phyloP scores from a whole-genome alignment of 306 rosid species.

The Quercus rubra region DNA sequence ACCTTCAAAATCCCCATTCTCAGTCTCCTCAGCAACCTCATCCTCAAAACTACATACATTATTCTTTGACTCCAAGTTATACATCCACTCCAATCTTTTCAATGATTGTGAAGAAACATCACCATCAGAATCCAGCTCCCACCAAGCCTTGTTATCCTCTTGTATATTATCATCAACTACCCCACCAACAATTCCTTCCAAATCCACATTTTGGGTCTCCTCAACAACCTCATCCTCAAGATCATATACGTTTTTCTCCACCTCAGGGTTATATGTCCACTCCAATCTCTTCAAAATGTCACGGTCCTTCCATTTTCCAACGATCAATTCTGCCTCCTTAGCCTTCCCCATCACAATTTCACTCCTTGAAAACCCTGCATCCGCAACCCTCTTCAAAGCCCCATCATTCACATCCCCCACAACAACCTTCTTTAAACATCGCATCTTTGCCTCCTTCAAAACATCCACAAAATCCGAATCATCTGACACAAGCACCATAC shows the following conservation, averaged over 20 bases:
- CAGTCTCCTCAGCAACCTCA: not conserved
- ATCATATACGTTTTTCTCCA: constrained; percentile 27
- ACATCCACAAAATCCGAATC: constrained; percentile 62
- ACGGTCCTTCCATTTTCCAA: constrained; percentile 77
- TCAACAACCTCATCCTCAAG: constrained; percentile 23
- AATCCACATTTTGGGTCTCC: constrained; percentile 35
- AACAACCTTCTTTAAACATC: constrained; percentile 71
- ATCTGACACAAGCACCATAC: constrained; percentile 84
- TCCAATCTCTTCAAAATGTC: constrained; percentile 74
- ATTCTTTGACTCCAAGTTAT: constrained; percentile 17
- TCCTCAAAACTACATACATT: not conserved
- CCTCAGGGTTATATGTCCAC: constrained; percentile 66
- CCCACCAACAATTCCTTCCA: constrained; percentile 29
- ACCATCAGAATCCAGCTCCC: constrained; percentile 56
- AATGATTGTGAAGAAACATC: constrained; percentile 12
- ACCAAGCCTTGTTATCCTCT: constrained; percentile 54
- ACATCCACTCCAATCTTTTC: constrained; percentile 44
- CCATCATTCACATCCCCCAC: constrained; percentile 73
- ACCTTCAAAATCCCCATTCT: constrained; percentile 6
- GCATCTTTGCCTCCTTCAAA: constrained; percentile 68
- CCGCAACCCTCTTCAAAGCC: constrained; percentile 68
- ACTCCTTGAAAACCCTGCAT: constrained; percentile 71
- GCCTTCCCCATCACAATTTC: constrained; percentile 82
- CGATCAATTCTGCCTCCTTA: constrained; percentile 57
- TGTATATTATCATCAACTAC: constrained; percentile 27